These are phyloP conservation scores for Babesia caballi DNA, from an alignment of 169 alveolate species.

Conservation along the genomic window DNA sequence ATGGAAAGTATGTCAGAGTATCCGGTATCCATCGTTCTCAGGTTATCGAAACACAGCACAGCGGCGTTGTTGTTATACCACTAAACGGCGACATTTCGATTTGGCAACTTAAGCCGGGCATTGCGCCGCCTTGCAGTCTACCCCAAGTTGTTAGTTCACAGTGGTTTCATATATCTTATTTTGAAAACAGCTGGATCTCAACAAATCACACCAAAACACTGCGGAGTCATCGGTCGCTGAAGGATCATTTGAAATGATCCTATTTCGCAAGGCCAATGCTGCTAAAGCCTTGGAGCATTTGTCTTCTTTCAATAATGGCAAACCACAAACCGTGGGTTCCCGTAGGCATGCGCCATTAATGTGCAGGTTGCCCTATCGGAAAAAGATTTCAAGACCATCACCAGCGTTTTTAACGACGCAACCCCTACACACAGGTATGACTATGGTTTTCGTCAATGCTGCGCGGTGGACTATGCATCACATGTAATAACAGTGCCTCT, in stretches of 20 bases:
- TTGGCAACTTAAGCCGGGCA: constrained; percentile 30
- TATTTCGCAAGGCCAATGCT: constrained; percentile 27
- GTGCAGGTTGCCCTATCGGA: background rate
- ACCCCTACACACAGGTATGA: background rate
- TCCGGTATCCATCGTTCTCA: background rate
- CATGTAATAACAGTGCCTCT: background rate
- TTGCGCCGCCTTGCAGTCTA: background rate
- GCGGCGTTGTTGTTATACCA: constrained; percentile 33
- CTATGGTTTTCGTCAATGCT: no score
- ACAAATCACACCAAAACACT: background rate
- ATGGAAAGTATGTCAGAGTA: constrained; percentile 41
- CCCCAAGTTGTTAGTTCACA: background rate
- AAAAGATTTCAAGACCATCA: background rate
- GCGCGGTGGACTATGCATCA: no score
- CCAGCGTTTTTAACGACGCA: background rate
- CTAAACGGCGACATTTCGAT: constrained; percentile 33
- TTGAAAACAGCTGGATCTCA: no score
- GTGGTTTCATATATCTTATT: no score
- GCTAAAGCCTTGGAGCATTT: constrained; percentile 44
- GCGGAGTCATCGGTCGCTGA: background rate
- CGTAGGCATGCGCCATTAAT: background rate
- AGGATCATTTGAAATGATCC: constrained; percentile 36
- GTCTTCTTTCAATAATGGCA: background rate
- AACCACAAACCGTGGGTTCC: constrained; percentile 6
- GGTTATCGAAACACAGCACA: constrained; percentile 44